Evolutionary conservation across 148 eudicot species (phyloP), one percentile per base, ranked within the genome.

Genomic region (Amaranthus hypochondriacus): DNA sequence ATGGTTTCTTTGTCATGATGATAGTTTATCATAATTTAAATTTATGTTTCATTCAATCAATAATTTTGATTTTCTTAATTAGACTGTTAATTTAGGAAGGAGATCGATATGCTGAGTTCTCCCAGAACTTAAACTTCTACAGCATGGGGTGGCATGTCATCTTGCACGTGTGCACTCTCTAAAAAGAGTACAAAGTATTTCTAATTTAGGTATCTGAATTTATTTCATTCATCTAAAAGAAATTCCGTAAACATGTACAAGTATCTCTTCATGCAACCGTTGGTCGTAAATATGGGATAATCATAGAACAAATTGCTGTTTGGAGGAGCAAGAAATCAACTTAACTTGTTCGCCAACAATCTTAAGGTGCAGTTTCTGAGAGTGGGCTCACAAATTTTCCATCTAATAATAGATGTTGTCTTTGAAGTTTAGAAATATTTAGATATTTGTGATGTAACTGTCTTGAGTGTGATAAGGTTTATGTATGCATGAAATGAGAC

Each of bases 241-340:
- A 61, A n/a, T 5, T 3, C 6, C 28, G 28, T 39, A 13, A 11
- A 56, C 56, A 50, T 43, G 10, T 78, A 85, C 89, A 95, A 97
- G 86, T 84, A 85, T 89, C 89, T 54, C 97, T 95, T 73, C 93
- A 97, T 68, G 96, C 85, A 69, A 82, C 96, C 49, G 75, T 81
- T 81, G 98, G 99, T 72, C 86, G 73, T 15, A 84, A 89, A 76
- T 76, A 92, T 80, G 99, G 96, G 44, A 76, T 92, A 11, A 92
- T 89, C 18, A 73, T 95, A 58, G 87, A 90, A 75, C 96, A 92
- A 71, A 57, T 92, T 44, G 87, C 81, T 62, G 86, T 87, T n/a
- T 95, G 88, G 99, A 92, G 96, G 99, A 95, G 99, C 72, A 92
- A 89, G 78, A 95, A 79, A 80, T 97, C 99, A 39, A 91, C 99